Conservation (phyloP, 2,329 filamentous ascomycete genomes). For the Blastomyces gilchristii region DNA sequence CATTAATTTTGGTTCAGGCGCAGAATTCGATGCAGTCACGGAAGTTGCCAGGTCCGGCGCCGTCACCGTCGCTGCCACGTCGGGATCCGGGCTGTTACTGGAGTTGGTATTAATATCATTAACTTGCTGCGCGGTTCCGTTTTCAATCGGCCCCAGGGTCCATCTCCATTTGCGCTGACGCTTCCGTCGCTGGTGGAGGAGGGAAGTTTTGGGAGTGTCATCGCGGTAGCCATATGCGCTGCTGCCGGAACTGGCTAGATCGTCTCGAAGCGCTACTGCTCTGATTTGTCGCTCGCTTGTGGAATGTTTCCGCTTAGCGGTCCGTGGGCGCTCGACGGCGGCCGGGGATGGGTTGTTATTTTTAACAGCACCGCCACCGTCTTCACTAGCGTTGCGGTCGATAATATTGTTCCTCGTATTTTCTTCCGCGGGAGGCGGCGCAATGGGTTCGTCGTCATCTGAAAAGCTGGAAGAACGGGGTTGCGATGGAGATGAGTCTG, state of each 20-base stretch:
- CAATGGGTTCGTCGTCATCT: slow-evolving; percentile 23
- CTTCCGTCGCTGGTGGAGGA: slow-evolving; percentile 45
- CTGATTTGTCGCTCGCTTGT: slow-evolving; percentile 26
- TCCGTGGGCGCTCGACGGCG: slow-evolving; percentile 9
- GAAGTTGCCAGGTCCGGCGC: background rate
- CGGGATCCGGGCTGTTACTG: background rate
- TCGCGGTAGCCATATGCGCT: slow-evolving; percentile 25
- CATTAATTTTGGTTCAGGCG: background rate
- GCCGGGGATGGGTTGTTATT: slow-evolving; percentile 2
- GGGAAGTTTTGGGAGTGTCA: slow-evolving; percentile 43
- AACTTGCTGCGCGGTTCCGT: slow-evolving; percentile 11
- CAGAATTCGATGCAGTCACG: no score
- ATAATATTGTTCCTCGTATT: background rate
- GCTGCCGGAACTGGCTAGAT: slow-evolving; percentile 26
- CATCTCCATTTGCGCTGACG: slow-evolving; percentile 47
- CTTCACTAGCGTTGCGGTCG: background rate
- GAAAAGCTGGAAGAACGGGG: slow-evolving; percentile 25
- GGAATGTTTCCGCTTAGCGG: slow-evolving; percentile 10
- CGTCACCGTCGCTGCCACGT: background rate
- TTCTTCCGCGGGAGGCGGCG: slow-evolving; percentile 3
- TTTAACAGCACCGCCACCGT: background rate
- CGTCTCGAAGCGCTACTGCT: slow-evolving; percentile 31
- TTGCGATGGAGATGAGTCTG: slow-evolving; percentile 21
- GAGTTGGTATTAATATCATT: background rate
- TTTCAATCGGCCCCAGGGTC: slow-evolving; percentile 42